Percentiles rank a stretch among this genome's conserved stretches.
Conservation (phyloP, 345 rosid species). For the Bruguiera gymnorhiza region DNA sequence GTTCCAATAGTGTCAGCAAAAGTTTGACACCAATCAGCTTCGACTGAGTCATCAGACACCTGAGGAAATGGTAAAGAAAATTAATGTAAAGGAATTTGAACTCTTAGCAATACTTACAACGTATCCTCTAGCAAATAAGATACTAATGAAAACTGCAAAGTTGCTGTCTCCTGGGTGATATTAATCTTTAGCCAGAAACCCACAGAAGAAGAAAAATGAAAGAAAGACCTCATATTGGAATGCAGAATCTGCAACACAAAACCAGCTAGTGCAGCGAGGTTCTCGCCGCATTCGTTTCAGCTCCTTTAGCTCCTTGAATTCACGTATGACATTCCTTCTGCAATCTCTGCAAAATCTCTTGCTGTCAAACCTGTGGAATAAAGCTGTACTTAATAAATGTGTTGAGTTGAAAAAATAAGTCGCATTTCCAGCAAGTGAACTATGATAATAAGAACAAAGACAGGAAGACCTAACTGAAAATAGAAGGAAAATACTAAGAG, state of each 20-base stretch:
- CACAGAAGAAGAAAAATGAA: slow-evolving; percentile 5
- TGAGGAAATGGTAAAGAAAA: slow-evolving; percentile 34
- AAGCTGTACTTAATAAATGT: slow-evolving; percentile 8
- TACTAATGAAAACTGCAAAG: slow-evolving; percentile 5
- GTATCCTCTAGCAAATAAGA: not conserved
- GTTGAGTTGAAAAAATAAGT: not conserved
- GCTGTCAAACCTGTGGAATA: slow-evolving; percentile 74
- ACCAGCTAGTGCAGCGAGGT: slow-evolving; percentile 83
- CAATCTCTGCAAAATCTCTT: slow-evolving; percentile 99
- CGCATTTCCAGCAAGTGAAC: slow-evolving; percentile 4
- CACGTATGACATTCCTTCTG: slow-evolving; percentile 85
- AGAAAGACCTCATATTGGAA: slow-evolving; percentile 76
- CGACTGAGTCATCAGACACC: slow-evolving; percentile 73
- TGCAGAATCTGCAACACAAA: slow-evolving; percentile 83
- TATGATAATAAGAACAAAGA: not conserved
- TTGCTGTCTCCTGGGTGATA: not conserved
- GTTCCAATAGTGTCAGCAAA: slow-evolving; percentile 68
- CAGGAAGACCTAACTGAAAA: not conserved
- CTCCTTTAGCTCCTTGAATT: slow-evolving; percentile 94
- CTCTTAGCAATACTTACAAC: not conserved
- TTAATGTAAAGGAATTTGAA: slow-evolving; percentile 3
- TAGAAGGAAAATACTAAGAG: no score
- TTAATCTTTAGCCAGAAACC: not conserved
- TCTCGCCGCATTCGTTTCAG: slow-evolving; percentile 83
- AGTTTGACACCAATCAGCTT: slow-evolving; percentile 78